These are phyloP conservation scores for Saraca asoca DNA, from an alignment of 331 rosid species.

Conservation along the genomic window DNA sequence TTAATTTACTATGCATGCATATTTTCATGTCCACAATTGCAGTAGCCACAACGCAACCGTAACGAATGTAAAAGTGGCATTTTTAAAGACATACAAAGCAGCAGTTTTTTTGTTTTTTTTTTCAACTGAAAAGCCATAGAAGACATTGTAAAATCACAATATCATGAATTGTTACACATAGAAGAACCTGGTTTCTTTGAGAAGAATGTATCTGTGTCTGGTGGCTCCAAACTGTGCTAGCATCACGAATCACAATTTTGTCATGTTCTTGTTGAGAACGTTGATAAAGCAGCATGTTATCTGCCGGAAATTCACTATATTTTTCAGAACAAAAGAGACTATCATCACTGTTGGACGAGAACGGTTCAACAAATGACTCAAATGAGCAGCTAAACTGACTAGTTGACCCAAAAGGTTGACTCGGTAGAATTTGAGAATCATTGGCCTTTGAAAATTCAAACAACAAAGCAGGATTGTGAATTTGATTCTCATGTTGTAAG, in stretches of 20 bases:
- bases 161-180: no score
- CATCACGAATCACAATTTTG: conserved; percentile 33
- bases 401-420: conserved; percentile 30
- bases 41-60: no score
- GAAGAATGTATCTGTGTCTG: conserved; percentile 35
- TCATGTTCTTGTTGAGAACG: conserved; percentile 21
- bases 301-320: conserved; percentile 15
- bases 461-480: conserved; percentile 32
- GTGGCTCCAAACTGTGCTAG: conserved; percentile 26
- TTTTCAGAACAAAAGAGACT: conserved; percentile 33
- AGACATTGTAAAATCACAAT: no score
- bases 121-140: background rate
- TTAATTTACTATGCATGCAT: no score
- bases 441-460: conserved; percentile 32
- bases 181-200: conserved; percentile 43
- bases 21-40: no score
- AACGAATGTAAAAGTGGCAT: no score
- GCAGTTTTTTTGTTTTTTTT: background rate
- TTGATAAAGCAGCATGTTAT: conserved; percentile 4
- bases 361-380: conserved; percentile 40
- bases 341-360: conserved; percentile 29
- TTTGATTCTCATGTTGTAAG: conserved; percentile 28
- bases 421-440: conserved; percentile 14
- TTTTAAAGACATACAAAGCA: no score
- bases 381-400: conserved; percentile 31